Evolutionary conservation across 176 grass and related monocot species (phyloP), one percentile per base, ranked within the genome.

Genomic region (Pontederia crassipes): DNA sequence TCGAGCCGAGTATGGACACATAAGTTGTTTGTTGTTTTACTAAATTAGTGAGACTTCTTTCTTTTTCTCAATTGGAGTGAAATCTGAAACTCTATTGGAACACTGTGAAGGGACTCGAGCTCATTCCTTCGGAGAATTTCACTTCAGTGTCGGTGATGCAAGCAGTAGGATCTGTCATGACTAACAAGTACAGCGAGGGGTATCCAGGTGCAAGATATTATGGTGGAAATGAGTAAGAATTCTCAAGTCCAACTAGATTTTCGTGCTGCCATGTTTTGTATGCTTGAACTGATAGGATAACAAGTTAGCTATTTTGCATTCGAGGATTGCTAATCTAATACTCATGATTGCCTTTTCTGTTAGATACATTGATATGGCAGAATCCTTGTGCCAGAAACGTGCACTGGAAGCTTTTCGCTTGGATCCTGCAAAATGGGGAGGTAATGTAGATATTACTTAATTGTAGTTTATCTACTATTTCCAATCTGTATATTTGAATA

Each of bases 171-270:
- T 98, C 94, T 28, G 66, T 98, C 79, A 98, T 98, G 94, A 98
- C 94, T 26, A 98, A 98, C 71, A 98, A 98, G 74, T 92, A 98
- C 74, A 98, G 94, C 52, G 94, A 98, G 67, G 94, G 94, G 54
- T 98, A 98, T 74, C 94, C 94, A 0, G 94, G 94, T 32, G 94
- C 94, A 48, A 85, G 94, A 98, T 98, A 98, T 68, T 98, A 98
- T 8, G 94, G 94, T 48, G 94, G 94, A 77, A 98, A 98, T 52
- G 94, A 98, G 94, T 98, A 79, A 16, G 74, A 24, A 27, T 68
- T 20, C 59, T 45, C 57, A 52, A 58, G 12, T 57, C 45, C 27
- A 50, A n/a, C 12, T 55, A 9, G 10, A 18, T 11, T n/a, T n/a
- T 45, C 24, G 28, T 12, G 17, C 11, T 12, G 1, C 9, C 28